phyloP scores from a whole-genome alignment of 495 filamentous ascomycete genomes.

The Neurospora sp. region DNA sequence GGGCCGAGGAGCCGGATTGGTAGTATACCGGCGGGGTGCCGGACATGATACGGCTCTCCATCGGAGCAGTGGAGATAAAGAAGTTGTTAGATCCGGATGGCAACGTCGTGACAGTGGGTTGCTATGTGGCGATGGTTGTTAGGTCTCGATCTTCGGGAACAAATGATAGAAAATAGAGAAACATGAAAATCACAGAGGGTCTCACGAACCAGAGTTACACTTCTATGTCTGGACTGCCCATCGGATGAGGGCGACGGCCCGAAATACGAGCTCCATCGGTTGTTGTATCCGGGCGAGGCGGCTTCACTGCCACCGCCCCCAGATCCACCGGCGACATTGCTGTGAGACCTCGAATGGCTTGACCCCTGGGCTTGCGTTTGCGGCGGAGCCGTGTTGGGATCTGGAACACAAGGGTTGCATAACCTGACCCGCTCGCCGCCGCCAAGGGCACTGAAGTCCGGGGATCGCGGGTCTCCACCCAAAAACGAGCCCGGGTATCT shows the following conservation, averaged over 20 bases:
- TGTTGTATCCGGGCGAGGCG: background rate
- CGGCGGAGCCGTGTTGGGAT: conserved; percentile 69
- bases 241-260: conserved; percentile 11
- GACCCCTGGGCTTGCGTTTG: conserved; percentile 16
- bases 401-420: conserved; percentile 90
- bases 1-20: conserved; percentile 10
- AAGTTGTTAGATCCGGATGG: conserved; percentile 9
- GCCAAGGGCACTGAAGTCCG: conserved; percentile 37
- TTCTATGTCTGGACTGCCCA: conserved; percentile 28
- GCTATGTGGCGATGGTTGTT: conserved; percentile 4
- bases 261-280: conserved; percentile 18
- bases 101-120: conserved; percentile 7
- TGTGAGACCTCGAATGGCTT: conserved; percentile 22
- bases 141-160: background rate
- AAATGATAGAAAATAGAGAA: background rate
- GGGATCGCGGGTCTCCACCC: conserved; percentile 36
- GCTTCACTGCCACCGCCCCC: background rate
- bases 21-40: conserved; percentile 30
- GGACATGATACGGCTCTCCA: conserved; percentile 22
- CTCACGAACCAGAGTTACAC: conserved; percentile 35
- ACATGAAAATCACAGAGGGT: background rate
- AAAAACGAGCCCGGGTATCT: conserved; percentile 24
- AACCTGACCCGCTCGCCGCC: conserved; percentile 83
- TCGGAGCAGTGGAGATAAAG: conserved; percentile 9
- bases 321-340: conserved; percentile 4